These are phyloP conservation scores for Lophiostoma macrostomum DNA, from an alignment of 495 filamentous ascomycete genomes.

Conservation along the genomic window DNA sequence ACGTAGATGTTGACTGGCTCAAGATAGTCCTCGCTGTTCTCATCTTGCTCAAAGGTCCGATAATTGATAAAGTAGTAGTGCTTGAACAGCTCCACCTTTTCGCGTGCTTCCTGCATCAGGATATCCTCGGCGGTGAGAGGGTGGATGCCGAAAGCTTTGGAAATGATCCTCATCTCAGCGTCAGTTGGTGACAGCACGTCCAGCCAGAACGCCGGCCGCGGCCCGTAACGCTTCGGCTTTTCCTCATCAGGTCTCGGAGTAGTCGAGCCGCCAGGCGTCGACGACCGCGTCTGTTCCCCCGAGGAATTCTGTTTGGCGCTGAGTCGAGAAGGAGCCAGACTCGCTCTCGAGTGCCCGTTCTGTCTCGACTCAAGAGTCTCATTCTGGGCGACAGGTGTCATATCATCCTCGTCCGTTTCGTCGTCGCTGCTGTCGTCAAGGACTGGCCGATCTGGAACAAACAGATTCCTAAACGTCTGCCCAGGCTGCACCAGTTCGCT, in stretches of 20 bases:
- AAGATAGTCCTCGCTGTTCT: constrained; percentile 79
- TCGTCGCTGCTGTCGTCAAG: constrained; percentile 48
- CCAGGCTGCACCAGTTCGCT: constrained; percentile 86
- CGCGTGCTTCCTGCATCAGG: constrained; percentile 91
- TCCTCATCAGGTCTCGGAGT: constrained; percentile 20
- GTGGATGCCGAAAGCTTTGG: constrained; percentile 92
- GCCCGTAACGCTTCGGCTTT: constrained; percentile 71
- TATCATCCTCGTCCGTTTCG: constrained; percentile 35
- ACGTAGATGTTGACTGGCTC: constrained; percentile 97
- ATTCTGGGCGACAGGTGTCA: constrained; percentile 17
- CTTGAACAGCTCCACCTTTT: constrained; percentile 95
- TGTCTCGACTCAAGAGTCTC: not conserved
- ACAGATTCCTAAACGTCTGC: constrained; percentile 76
- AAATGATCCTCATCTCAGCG: constrained; percentile 84
- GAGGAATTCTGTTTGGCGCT: constrained; percentile 18
- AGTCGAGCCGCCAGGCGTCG: constrained; percentile 14
- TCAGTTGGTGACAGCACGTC: constrained; percentile 89
- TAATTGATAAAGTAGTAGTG: constrained; percentile 99
- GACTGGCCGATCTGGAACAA: constrained; percentile 69
- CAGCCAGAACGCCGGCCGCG: constrained; percentile 92
- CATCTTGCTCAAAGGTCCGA: constrained; percentile 92
- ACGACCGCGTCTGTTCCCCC: constrained; percentile 29
- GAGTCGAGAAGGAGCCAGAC: constrained; percentile 3
- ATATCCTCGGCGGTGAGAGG: constrained; percentile 95
- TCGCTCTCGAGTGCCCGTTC: constrained; percentile 13